Base-by-base conservation (phyloP, 2,329 filamentous ascomycete species). In the Apiospora arundinis region DNA sequence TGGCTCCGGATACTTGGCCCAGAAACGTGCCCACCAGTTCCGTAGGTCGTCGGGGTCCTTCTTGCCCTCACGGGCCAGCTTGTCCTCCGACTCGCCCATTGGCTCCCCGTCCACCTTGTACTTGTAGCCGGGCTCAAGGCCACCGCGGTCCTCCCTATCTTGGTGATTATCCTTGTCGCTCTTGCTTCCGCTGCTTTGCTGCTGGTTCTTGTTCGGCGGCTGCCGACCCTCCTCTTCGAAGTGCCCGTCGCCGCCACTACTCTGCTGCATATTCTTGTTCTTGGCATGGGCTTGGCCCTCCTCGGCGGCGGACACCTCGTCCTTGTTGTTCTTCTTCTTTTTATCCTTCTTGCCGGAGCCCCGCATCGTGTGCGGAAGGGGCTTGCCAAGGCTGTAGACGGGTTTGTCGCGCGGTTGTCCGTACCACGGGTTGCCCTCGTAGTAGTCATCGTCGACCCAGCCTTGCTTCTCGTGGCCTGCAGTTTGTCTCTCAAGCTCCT, bases 1-100 rank as follows among this genome's bases (percentile, higher is more conserved):
- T 8, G 75, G 76, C 69, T 79, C 77, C 0, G 77, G 77, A 52
- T 79, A 74, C 69, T 76, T 78, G 1, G 76, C 76, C 12, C 78
- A 75, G 67, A 78, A 65, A 12, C 77, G 74, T 5, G 78, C 77
- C 78, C 78, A 79, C 75, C 76, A 75, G 71, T 79, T 79, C 12
- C 74, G 74, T 23, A 73, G 70, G 60, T 76, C 74, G 32, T 78
- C 69, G 3, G 76, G 77, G 46, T 77, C 73, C 11, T 67, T 67
- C 28, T 70, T 70, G 2, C 71, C 74, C 18, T 77, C 60, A 68
- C 75, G 74, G 12, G 73, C 75, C 8, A 74, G 72, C 11, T 74
- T 72, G 18, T 73, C 60, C 44, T 77, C 74, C 12, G 70, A 69
- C 67, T 75, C 72, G 28, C 78, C 76, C 18, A 77, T 45, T 1